These are phyloP conservation scores for Haematococcus sp. DNA, from an alignment of 139 green algal species.

Conservation along the genomic window DNA sequence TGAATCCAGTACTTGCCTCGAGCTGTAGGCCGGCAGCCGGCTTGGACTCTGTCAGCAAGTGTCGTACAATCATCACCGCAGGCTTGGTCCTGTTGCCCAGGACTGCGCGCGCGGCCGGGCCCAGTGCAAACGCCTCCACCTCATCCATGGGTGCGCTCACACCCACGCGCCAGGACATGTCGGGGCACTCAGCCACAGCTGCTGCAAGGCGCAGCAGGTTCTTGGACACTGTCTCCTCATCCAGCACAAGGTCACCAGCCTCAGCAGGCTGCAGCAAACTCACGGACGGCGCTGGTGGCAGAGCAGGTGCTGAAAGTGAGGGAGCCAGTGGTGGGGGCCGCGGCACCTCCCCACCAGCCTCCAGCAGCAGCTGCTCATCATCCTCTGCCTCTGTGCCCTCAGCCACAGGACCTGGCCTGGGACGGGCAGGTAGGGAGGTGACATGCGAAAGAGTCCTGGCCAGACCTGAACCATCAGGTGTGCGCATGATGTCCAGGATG, in stretches of 20 bases:
- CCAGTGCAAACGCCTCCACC: slow-evolving; percentile 16
- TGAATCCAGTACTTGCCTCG: too few species aligned
- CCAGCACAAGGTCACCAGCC: neutral
- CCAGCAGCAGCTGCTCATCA: too few species aligned
- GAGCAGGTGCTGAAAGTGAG: too few species aligned
- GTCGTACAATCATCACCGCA: slow-evolving; percentile 5
- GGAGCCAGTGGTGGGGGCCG: neutral
- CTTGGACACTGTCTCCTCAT: neutral
- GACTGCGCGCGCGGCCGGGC: slow-evolving; percentile 12
- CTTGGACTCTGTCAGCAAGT: neutral
- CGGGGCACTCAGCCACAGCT: neutral
- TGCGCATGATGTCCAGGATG: slow-evolving; percentile 2
- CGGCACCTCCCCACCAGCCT: neutral
- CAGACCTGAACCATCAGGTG: neutral
- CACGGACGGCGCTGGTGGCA: too few species aligned
- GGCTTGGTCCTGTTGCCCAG: slow-evolving; percentile 7
- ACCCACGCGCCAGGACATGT: slow-evolving; percentile 10
- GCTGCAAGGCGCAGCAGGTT: neutral
- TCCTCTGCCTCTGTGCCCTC: neutral
- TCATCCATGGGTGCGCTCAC: slow-evolving; percentile 14
- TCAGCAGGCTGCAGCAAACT: too few species aligned
- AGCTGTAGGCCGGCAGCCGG: too few species aligned
- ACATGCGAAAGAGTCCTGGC: neutral
- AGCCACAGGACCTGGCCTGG: neutral
- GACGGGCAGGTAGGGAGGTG: too few species aligned